A percentile compares a stretch with the other conserved stretches of the same genome.
Conservation (phyloP, 306 rosid genomes). For the Prunus dulcis region DNA sequence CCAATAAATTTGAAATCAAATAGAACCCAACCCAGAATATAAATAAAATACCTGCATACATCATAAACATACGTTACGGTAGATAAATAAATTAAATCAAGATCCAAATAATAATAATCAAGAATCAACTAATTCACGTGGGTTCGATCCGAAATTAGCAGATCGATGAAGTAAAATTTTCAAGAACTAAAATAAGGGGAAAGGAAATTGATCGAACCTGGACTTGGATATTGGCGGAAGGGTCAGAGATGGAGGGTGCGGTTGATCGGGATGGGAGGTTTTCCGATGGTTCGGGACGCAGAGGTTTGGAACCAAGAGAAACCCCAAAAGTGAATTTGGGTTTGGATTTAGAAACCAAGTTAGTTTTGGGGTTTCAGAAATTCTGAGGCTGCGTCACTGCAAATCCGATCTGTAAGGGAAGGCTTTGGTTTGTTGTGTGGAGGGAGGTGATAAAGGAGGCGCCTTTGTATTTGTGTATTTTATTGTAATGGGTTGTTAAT, state of each 20-base stretch:
- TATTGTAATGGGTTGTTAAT: not conserved
- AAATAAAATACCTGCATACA: not conserved
- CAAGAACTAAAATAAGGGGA: not conserved
- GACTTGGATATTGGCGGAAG: not conserved
- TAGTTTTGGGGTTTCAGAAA: not conserved
- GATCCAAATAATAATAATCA: not conserved
- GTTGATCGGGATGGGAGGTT: not conserved
- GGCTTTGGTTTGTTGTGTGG: not conserved
- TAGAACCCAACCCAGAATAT: not conserved
- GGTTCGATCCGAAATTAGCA: slow-evolving; percentile 13
- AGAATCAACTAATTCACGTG: not conserved
- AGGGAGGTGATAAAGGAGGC: not conserved
- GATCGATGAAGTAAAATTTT: slow-evolving; percentile 26
- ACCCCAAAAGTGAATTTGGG: not conserved
- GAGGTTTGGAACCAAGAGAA: not conserved
- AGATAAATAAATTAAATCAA: not conserved
- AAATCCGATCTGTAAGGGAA: not conserved
- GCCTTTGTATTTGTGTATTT: not conserved
- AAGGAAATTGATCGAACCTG: slow-evolving; percentile 35
- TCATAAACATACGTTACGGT: not conserved
- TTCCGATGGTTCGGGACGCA: not conserved
- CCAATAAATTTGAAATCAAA: not conserved
- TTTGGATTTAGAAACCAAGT: not conserved
- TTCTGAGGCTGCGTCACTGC: not conserved
- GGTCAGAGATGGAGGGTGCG: not conserved